Evolutionary conservation across 495 filamentous ascomycete species (phyloP).

Genomic region (Hypoxylon cercidicola): DNA sequence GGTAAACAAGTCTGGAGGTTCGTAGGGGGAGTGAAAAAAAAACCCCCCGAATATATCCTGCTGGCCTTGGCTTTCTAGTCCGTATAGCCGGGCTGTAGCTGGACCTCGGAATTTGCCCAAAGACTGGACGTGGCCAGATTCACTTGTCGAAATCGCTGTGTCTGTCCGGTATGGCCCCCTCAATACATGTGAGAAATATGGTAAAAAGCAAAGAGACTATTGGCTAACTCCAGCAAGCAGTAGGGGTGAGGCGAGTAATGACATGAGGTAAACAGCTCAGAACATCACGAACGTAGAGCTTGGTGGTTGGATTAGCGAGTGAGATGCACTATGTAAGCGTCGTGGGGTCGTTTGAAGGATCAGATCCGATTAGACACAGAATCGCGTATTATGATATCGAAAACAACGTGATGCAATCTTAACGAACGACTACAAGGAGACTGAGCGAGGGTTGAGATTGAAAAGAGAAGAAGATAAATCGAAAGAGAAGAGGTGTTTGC

Average conservation of each 20-base stretch:
- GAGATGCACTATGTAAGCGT: constrained; percentile 18
- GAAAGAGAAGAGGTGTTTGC: constrained; percentile 35
- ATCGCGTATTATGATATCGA: constrained; percentile 20
- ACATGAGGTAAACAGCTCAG: constrained; percentile 7
- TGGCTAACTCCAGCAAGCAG: neutral
- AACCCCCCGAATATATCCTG: constrained; percentile 37
- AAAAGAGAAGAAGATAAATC: constrained; percentile 9
- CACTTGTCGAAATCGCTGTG: constrained; percentile 8
- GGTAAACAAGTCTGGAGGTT: constrained; percentile 14
- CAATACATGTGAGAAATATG: constrained; percentile 14
- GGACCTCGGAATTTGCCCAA: constrained; percentile 26
- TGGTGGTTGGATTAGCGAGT: constrained; percentile 34
- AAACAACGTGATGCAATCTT: constrained; percentile 11
- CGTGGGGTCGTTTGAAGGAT: constrained; percentile 16
- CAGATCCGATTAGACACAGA: constrained; percentile 27
- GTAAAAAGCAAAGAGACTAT: constrained; percentile 3
- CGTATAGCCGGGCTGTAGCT: constrained; percentile 40
- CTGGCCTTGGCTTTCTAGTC: constrained; percentile 39
- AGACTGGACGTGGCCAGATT: constrained; percentile 7
- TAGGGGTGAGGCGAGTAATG: constrained; percentile 8
- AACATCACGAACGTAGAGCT: constrained; percentile 26
- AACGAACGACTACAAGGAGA: constrained; percentile 25
- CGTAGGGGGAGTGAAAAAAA: constrained; percentile 17
- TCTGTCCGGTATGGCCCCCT: constrained; percentile 15
- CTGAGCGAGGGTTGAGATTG: constrained; percentile 3